phyloP scores from a whole-genome alignment of 2,329 filamentous ascomycete species.

The Ophiocordyceps robertsii region DNA sequence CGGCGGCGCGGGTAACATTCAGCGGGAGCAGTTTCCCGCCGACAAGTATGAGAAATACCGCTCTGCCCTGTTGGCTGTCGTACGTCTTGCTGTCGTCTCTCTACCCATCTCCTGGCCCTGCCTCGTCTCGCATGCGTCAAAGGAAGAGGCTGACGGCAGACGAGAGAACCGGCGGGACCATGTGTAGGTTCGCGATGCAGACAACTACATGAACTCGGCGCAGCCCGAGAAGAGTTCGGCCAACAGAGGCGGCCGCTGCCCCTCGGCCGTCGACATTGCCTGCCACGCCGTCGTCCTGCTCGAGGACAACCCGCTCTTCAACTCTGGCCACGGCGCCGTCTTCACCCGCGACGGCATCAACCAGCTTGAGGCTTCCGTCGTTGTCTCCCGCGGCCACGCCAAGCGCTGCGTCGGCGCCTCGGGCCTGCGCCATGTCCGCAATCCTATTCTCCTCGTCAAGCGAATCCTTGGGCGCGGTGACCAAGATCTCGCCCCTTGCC shows the following conservation, averaged over 20 bases:
- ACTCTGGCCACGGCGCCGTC: slow-evolving; percentile 71
- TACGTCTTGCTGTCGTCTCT: slow-evolving; percentile 17
- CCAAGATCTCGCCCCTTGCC: slow-evolving; percentile 32
- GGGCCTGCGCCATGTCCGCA: slow-evolving; percentile 59
- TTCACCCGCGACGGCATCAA: slow-evolving; percentile 74
- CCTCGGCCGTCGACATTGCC: slow-evolving; percentile 56
- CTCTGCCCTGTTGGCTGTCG: slow-evolving; percentile 46
- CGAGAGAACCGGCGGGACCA: neutral
- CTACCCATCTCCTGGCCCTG: too few species aligned
- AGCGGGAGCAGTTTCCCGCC: slow-evolving; percentile 42
- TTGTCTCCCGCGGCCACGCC: slow-evolving; percentile 59
- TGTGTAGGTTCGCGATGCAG: slow-evolving; percentile 28
- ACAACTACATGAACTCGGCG: slow-evolving; percentile 30
- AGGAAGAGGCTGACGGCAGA: neutral
- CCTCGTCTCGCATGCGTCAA: neutral
- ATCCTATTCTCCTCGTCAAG: slow-evolving; percentile 63
- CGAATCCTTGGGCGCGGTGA: slow-evolving; percentile 58
- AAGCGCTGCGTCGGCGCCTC: slow-evolving; percentile 73
- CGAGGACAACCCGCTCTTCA: slow-evolving; percentile 74
- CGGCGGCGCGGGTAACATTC: slow-evolving; percentile 60
- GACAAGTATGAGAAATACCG: slow-evolving; percentile 46
- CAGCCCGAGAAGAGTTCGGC: neutral
- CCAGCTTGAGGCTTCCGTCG: slow-evolving; percentile 76
- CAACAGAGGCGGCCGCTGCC: neutral
- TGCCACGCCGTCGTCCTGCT: slow-evolving; percentile 62